Evolutionary conservation across 345 rosid species (phyloP), one percentile per base, ranked within the genome.

Genomic region (Brassica carinata): DNA sequence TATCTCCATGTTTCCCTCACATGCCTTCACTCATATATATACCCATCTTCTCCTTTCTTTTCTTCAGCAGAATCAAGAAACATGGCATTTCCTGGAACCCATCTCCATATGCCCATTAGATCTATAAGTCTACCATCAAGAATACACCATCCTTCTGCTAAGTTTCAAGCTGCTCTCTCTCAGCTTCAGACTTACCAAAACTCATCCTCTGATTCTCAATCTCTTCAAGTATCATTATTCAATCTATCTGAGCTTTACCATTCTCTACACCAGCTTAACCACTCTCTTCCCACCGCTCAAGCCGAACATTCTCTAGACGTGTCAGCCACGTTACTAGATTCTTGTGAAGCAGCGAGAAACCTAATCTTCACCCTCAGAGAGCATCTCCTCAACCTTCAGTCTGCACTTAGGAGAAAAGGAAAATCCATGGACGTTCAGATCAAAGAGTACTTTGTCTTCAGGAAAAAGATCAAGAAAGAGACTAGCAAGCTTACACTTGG

Each of bases 71-170:
- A 55, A 64, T 69, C 67, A 75, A 75, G 64, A 75, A 81, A 75
- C 73, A 81, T 71, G 80, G 75, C 80, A 30, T 81, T 76, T 40
- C 63, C 34, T 70, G 31, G 71, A 69, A 53, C 76, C 63, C 40
- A 66, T 48, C 64, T 61, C 15, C 76, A 85, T n/a, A 74, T 55
- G 71, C 89, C 87, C 8, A 15, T 79, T 53, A 84, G 91, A 79
- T 87, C 89, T 30, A 82, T 88, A 69, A 88, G 88, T 74, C 82
- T 88, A 62, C 93, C 91, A 17, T 84, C 90, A 19, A 89, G 91
- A 78, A 63, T 81, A 6, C 89, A 88, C 61, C 85, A 82, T 26
- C 82, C 80, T 79, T 84, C 77, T 45, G 64, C 79, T 11, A 84
- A 84, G 31, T 73, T 85, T 59, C 87, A 87, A 79, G 86, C 87